Evolutionary conservation across 1,284 basidiomycete species (phyloP), one percentile per base, ranked within the genome.

Genomic region (Apiotrichum sp.): DNA sequence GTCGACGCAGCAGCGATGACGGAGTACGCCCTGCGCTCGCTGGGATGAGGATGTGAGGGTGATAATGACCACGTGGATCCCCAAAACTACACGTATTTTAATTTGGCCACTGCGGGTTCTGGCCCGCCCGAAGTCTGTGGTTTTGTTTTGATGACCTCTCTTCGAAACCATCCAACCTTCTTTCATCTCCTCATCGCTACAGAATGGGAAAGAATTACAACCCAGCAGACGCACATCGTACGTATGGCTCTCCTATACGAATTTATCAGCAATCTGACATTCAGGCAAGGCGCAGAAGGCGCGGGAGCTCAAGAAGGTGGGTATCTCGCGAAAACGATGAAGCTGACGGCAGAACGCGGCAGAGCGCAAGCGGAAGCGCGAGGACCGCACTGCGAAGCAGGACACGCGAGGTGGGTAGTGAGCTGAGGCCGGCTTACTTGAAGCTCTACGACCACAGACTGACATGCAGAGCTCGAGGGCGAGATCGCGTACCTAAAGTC

Each of bases 281-380:
- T 14, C 62, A 91, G 88, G 88, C 61, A 95, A 95, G 78, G 84
- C 87, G 6, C 85, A 86, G 69, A 81, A 88, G 59, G 90, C 89
- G 75, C 92, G 89, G 72, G 89, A 95, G 72, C 78, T 93, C 38
- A 92, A 91, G 79, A 93, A 92, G 85, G 89, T 87, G 74, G 63
- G 78, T 41, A 14, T 46, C 47, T 14, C 13, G 9, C 7, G 9
- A 1, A 2, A 11, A 5, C 6, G 2, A 14, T 46, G 40, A 29
- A 22, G 41, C 34, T 47, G 22, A 46, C 22, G 9, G 52, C 53
- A 93, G 90, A 93, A 93, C 79, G 93, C 92, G 79, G 78, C 86
- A 70, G 84, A 82, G 53, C 80, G 91, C 57, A 77, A 83, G 50
- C 89, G 92, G 76, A 77, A 82, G 22, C 83, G 89, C 64, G 89